These are phyloP conservation scores for Erysimum pusillum DNA, from an alignment of 441 rosid species.

Conservation along the genomic window DNA sequence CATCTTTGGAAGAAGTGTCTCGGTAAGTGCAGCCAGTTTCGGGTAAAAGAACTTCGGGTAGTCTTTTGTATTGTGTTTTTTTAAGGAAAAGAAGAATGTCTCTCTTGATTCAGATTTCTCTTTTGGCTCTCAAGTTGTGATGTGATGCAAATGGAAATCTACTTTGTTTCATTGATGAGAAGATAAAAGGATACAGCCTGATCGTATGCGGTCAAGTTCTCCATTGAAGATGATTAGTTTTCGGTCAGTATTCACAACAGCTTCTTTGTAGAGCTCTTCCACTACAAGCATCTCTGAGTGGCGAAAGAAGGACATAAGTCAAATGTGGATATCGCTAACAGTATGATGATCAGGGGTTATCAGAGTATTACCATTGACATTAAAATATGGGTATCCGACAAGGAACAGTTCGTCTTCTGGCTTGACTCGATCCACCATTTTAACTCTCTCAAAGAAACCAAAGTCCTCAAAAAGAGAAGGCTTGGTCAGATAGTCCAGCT, in stretches of 20 bases:
- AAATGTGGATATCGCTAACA: slow-evolving; percentile 20
- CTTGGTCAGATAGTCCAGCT: slow-evolving; percentile 87
- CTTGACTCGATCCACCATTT: slow-evolving; percentile 85
- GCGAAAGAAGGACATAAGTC: slow-evolving; percentile 40
- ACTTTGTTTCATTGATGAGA: slow-evolving; percentile 13
- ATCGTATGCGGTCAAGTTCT: slow-evolving; percentile 94
- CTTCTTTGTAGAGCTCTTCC: slow-evolving; percentile 95
- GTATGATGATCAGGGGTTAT: not conserved
- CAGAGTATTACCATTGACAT: slow-evolving; percentile 75
- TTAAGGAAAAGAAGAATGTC: slow-evolving; percentile 50
- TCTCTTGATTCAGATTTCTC: not conserved
- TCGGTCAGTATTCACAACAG: slow-evolving; percentile 66
- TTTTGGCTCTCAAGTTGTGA: slow-evolving; percentile 18
- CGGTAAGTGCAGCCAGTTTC: slow-evolving; percentile 81
- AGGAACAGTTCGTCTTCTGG: slow-evolving; percentile 80
- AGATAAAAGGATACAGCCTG: slow-evolving; percentile 90
- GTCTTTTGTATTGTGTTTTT: slow-evolving; percentile 53
- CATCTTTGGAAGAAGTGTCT: slow-evolving; percentile 80
- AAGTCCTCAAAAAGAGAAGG: slow-evolving; percentile 92
- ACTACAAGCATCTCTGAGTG: slow-evolving; percentile 93
- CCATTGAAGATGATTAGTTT: slow-evolving; percentile 90
- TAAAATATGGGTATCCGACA: slow-evolving; percentile 93
- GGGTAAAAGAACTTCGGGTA: slow-evolving; percentile 97
- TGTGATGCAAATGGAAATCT: slow-evolving; percentile 17
- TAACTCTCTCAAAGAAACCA: slow-evolving; percentile 81